phyloP scores from a whole-genome alignment of 306 rosid species.

The Sechiopsis laciniata region DNA sequence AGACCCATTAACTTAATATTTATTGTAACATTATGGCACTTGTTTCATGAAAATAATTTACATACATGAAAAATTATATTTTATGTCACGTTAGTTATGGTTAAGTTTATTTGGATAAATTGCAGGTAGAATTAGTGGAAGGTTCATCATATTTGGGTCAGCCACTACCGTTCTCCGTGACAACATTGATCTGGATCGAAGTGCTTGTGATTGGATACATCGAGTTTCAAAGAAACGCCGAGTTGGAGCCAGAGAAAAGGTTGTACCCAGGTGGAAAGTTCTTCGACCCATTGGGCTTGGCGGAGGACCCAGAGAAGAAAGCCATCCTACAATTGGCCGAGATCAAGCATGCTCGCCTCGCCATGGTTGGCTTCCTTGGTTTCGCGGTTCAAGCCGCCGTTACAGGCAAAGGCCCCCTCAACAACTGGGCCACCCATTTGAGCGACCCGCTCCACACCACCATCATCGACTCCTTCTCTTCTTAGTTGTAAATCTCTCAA shows the following conservation, averaged over 20 bases:
- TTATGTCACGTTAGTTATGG: no score
- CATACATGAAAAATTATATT: no score
- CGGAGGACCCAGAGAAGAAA: slow-evolving; percentile 81
- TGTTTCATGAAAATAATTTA: no score
- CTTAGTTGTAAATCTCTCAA: slow-evolving; percentile 21
- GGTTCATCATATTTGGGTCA: slow-evolving; percentile 92
- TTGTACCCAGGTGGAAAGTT: slow-evolving; percentile 89
- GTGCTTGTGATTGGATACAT: slow-evolving; percentile 79
- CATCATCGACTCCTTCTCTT: slow-evolving; percentile 60
- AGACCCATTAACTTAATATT: no score
- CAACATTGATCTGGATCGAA: slow-evolving; percentile 85
- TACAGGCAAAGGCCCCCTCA: slow-evolving; percentile 89
- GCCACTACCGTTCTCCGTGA: slow-evolving; percentile 79
- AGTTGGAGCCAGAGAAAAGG: slow-evolving; percentile 88
- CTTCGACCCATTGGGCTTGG: slow-evolving; percentile 78
- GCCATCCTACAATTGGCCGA: slow-evolving; percentile 71
- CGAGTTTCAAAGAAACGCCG: slow-evolving; percentile 88
- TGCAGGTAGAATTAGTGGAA: slow-evolving; percentile 81
- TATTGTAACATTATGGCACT: no score
- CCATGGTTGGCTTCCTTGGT: slow-evolving; percentile 84
- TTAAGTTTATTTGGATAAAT: no score
- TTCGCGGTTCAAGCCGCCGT: slow-evolving; percentile 86
- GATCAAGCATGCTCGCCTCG: slow-evolving; percentile 90
- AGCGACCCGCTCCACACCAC: slow-evolving; percentile 99
- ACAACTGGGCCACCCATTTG: slow-evolving; percentile 98